phyloP scores from a whole-genome alignment of 2,329 filamentous ascomycete species.

The Alternaria sp. region DNA sequence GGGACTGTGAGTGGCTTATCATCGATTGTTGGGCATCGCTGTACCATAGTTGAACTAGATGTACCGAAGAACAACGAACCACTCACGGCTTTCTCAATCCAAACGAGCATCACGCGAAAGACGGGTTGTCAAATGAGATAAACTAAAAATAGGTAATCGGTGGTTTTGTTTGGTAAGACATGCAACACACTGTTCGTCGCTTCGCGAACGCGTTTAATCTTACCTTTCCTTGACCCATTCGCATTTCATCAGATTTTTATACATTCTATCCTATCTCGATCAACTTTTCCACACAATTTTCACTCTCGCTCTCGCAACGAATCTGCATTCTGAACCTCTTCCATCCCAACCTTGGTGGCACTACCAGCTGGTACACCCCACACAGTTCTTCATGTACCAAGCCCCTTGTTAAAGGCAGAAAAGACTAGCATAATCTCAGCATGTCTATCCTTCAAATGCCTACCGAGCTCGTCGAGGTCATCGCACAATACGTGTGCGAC shows the following conservation, averaged over 20 bases:
- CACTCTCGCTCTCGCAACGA: neutral
- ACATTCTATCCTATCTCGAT: neutral
- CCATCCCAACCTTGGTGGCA: neutral
- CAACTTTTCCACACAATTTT: neutral
- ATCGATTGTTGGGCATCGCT: neutral
- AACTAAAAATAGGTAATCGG: no score
- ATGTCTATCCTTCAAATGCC: neutral
- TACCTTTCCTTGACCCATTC: neutral
- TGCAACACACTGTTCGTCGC: neutral
- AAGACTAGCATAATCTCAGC: neutral
- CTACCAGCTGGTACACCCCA: neutral
- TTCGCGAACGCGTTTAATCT: neutral
- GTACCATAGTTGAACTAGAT: neutral
- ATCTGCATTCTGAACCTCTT: neutral
- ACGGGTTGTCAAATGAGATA: no score
- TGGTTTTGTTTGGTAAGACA: neutral
- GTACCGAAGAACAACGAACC: neutral
- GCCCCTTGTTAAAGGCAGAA: neutral
- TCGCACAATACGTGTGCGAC: neutral
- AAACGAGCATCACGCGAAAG: no score
- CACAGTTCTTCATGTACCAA: neutral
- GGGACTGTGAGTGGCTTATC: neutral
- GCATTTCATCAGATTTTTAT: neutral
- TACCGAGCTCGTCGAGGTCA: neutral
- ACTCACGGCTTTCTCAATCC: neutral